Evolutionary conservation across 2,329 filamentous ascomycete genomes (phyloP).

Genomic region (Pseudodiploospora longispora): DNA sequence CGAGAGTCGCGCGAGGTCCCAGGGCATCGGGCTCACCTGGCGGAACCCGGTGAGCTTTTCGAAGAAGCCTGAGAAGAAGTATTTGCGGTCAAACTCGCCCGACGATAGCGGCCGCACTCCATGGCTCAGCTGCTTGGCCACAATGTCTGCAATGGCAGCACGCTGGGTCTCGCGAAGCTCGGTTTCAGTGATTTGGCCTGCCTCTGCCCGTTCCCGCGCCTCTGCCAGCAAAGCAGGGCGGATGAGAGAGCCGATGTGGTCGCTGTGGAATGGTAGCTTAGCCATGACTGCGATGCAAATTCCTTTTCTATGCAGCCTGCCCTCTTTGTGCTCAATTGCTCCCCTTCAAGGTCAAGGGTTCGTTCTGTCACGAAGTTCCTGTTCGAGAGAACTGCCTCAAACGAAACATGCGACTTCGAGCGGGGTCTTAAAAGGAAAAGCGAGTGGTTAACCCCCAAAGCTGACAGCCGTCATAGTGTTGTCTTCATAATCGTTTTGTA

Average conservation of each 20-base stretch:
- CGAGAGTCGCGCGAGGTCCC: slow-evolving; percentile 28
- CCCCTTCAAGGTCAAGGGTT: too few relatives aligned
- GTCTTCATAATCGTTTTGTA: too few relatives aligned
- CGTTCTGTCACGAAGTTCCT: too few relatives aligned
- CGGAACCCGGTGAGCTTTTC: slow-evolving; percentile 35
- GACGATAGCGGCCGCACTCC: slow-evolving; percentile 58
- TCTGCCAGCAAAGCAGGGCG: slow-evolving; percentile 55
- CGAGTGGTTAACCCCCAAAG: too few relatives aligned
- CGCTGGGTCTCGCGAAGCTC: slow-evolving; percentile 50
- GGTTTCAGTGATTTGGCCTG: slow-evolving; percentile 29
- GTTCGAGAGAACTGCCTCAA: too few relatives aligned
- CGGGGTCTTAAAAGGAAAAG: too few relatives aligned
- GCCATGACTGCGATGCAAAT: slow-evolving; percentile 12
- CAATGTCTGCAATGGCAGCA: slow-evolving; percentile 55
- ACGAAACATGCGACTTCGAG: too few relatives aligned
- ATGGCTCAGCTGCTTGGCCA: slow-evolving; percentile 55
- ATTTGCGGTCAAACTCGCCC: slow-evolving; percentile 56
- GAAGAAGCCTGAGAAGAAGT: slow-evolving; percentile 42
- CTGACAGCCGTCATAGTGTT: too few relatives aligned
- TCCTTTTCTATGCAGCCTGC: too few relatives aligned
- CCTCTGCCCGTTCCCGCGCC: slow-evolving; percentile 40
- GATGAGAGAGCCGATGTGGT: slow-evolving; percentile 65
- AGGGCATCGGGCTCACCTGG: slow-evolving; percentile 29
- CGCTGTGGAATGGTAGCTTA: slow-evolving; percentile 55
- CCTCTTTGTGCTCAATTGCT: too few relatives aligned